Conservation (phyloP, 2,329 filamentous ascomycete genomes). For the Madurella fahalii region DNA sequence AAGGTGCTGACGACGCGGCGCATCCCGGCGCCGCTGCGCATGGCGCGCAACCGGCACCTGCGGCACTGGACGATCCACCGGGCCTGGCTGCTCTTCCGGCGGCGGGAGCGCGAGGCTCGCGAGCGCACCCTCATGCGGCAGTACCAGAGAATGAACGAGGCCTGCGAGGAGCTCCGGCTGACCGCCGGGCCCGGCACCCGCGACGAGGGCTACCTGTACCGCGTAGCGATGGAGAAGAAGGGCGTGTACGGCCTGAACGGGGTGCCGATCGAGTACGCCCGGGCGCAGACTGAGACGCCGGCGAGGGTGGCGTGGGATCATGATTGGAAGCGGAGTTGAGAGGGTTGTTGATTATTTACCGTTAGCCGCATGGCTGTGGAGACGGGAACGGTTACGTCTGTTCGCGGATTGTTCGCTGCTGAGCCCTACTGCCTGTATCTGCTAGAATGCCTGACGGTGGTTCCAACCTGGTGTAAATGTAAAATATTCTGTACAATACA, state of each 20-base stretch:
- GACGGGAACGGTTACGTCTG: too few species aligned
- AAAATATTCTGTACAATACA: neutral
- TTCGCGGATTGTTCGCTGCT: too few species aligned
- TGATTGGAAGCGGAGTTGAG: conserved; percentile 67
- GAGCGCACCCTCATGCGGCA: conserved; percentile 70
- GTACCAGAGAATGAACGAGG: conserved; percentile 77
- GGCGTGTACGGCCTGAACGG: conserved; percentile 68
- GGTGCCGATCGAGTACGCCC: conserved; percentile 88
- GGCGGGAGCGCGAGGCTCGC: conserved; percentile 60
- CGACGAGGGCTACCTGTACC: conserved; percentile 70
- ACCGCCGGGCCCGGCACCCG: conserved; percentile 54
- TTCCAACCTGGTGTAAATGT: neutral
- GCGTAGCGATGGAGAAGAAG: conserved; percentile 87
- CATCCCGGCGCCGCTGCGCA: conserved; percentile 66
- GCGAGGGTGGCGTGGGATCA: conserved; percentile 83
- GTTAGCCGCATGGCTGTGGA: too few species aligned
- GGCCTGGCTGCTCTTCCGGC: conserved; percentile 79
- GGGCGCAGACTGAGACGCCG: conserved; percentile 80
- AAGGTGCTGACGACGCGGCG: conserved; percentile 30
- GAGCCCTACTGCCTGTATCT: neutral
- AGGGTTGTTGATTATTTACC: neutral
- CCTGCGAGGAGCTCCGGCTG: conserved; percentile 76
- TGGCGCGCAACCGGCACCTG: conserved; percentile 80
- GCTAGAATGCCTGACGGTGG: neutral
- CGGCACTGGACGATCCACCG: conserved; percentile 99